Percentiles rank a stretch among this genome's conserved stretches.
These are phyloP conservation scores for Trypanosoma lewisi DNA, from an alignment of 208 protist species.

Conservation along the genomic window DNA sequence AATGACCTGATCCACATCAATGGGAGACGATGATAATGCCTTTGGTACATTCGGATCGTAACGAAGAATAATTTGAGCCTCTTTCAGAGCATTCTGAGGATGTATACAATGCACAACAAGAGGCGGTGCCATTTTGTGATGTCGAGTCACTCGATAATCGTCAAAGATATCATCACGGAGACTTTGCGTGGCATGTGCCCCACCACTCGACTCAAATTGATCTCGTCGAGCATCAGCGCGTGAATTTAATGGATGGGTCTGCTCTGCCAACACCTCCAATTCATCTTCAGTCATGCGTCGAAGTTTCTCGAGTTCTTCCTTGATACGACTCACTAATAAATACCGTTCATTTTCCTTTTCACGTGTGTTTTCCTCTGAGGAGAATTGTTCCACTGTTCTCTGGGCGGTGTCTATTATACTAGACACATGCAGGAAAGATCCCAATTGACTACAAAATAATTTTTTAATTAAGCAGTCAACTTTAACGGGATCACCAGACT, in stretches of 20 bases:
- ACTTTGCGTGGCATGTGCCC: constrained; percentile 69
- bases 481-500: constrained; percentile 51
- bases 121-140: constrained; percentile 54
- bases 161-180: constrained; percentile 66
- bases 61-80: constrained; percentile 82
- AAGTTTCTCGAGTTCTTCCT: constrained; percentile 35
- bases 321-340: constrained; percentile 7
- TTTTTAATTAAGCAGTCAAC: constrained; percentile 53
- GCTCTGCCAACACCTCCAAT: constrained; percentile 45
- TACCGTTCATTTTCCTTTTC: constrained; percentile 3
- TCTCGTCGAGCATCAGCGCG: constrained; percentile 53
- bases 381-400: constrained; percentile 1
- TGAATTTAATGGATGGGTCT: constrained; percentile 64
- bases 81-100: constrained; percentile 75
- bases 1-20: constrained; percentile 86
- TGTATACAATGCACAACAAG: constrained; percentile 63
- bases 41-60: constrained; percentile 66
- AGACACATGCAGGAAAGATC: constrained; percentile 26
- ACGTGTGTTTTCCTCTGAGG: not conserved
- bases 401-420: constrained; percentile 24
- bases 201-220: constrained; percentile 78
- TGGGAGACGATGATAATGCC: constrained; percentile 41
- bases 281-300: constrained; percentile 42
- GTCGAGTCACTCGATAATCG: constrained; percentile 37
- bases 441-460: constrained; percentile 67